These are phyloP conservation scores for Tinospora cordifolia DNA, from an alignment of 164 flowering plant genomes.

Conservation along the genomic window DNA sequence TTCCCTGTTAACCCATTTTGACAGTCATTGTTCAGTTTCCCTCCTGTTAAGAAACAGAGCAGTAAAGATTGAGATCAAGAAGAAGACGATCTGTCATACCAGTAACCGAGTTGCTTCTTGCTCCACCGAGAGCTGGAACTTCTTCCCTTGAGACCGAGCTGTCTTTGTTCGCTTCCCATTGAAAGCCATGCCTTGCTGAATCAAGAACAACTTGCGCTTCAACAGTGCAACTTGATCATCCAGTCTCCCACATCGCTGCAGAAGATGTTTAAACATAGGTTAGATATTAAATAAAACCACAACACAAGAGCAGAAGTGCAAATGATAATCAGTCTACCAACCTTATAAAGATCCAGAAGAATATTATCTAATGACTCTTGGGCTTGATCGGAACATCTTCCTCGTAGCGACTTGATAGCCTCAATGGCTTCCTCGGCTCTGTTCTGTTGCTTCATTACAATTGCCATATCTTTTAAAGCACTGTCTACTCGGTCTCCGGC, in stretches of 20 bases:
- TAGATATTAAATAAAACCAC: background rate
- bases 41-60: background rate
- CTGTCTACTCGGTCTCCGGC: slow-evolving; percentile 98
- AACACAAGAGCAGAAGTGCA: background rate
- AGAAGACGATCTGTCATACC: slow-evolving; percentile 26
- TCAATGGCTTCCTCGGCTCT: slow-evolving; percentile 98
- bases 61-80: background rate
- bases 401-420: slow-evolving; percentile 79
- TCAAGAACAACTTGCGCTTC: slow-evolving; percentile 73
- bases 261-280: background rate
- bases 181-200: slow-evolving; percentile 93
- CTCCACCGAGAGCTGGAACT: slow-evolving; percentile 90
- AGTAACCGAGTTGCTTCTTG: slow-evolving; percentile 94
- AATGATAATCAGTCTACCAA: slow-evolving; percentile 10
- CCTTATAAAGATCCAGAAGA: slow-evolving; percentile 93
- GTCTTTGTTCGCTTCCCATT: slow-evolving; percentile 98
- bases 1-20: slow-evolving; percentile 51
- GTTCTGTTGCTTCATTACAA: slow-evolving; percentile 98
- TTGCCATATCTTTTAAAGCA: slow-evolving; percentile 98
- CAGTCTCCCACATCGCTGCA: slow-evolving; percentile 93
- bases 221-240: slow-evolving; percentile 81
- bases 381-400: slow-evolving; percentile 84
- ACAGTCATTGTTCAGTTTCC: background rate
- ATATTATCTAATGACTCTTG: slow-evolving; percentile 96
- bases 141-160: slow-evolving; percentile 96